phyloP scores from a whole-genome alignment of 805 yeast genomes.

The Schizosaccharomyces lindneri region DNA sequence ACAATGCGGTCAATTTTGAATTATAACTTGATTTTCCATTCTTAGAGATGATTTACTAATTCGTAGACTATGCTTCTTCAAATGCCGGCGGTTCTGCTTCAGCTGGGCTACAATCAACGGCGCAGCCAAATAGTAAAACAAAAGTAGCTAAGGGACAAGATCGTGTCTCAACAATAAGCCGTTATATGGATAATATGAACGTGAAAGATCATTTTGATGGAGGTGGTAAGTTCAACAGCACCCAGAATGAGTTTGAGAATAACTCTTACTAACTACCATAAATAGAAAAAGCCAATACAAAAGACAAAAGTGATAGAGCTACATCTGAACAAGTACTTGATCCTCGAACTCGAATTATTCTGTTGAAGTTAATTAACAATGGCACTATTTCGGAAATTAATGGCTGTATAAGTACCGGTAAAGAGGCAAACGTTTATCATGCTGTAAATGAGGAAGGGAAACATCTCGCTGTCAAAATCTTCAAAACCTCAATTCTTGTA shows the following conservation, averaged over 20 bases:
- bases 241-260: no score
- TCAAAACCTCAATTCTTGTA: slow-evolving; percentile 88
- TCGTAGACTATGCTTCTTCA: no score
- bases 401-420: slow-evolving; percentile 90
- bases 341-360: slow-evolving; percentile 70
- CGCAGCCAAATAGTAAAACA: no score
- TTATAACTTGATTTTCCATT: no score
- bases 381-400: slow-evolving; percentile 67
- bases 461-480: slow-evolving; percentile 74
- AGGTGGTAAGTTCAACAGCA: background rate
- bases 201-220: background rate
- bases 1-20: no score
- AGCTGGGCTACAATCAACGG: no score
- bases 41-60: no score
- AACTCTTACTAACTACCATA: background rate
- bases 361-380: slow-evolving; percentile 56
- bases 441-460: slow-evolving; percentile 22
- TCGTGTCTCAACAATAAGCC: background rate
- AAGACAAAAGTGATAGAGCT: slow-evolving; percentile 76
- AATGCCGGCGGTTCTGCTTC: no score
- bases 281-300: background rate
- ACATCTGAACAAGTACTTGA: slow-evolving; percentile 92
- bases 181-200: background rate
- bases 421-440: slow-evolving; percentile 94
- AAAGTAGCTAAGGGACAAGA: background rate